These are phyloP conservation scores for Ustilago loliicola DNA, from an alignment of 1,284 basidiomycete species.

Conservation along the genomic window DNA sequence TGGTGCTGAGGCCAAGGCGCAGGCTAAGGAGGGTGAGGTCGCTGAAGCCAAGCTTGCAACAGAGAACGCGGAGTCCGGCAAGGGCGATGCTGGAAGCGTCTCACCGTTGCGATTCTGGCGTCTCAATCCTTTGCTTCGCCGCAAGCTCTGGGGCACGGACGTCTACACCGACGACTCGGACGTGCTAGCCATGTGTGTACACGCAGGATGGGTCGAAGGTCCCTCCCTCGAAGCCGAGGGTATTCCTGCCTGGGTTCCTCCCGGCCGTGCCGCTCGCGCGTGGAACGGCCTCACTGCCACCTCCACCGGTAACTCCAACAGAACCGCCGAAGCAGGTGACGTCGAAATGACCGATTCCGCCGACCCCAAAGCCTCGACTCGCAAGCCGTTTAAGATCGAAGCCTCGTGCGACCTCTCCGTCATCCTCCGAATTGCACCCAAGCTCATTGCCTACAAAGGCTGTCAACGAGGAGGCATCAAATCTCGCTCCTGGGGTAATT, in stretches of 20 bases:
- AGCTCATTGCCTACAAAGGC: constrained; percentile 73
- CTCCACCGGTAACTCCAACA: background rate
- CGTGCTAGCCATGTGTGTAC: constrained; percentile 73
- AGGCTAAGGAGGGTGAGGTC: constrained; percentile 2
- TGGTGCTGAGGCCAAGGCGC: background rate
- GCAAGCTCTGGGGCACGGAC: constrained; percentile 75
- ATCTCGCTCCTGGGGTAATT: constrained; percentile 75
- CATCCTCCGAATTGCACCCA: constrained; percentile 73
- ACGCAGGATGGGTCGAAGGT: constrained; percentile 74
- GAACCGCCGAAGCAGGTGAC: background rate
- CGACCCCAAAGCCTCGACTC: background rate
- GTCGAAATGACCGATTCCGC: constrained; percentile 15
- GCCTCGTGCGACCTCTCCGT: constrained; percentile 71
- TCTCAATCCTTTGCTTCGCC: constrained; percentile 53
- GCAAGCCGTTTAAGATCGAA: background rate
- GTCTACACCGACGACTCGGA: constrained; percentile 77
- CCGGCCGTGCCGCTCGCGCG: constrained; percentile 57
- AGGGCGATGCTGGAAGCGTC: background rate
- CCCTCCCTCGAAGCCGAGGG: constrained; percentile 57
- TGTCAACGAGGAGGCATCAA: constrained; percentile 73
- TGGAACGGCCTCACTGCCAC: constrained; percentile 49
- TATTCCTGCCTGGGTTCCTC: constrained; percentile 59
- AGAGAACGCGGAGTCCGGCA: background rate
- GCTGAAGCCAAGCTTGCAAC: constrained; percentile 8
- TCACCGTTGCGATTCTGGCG: constrained; percentile 64